These are phyloP conservation scores for Flaveria sonorensis DNA, from an alignment of 129 eudicot genomes.

Conservation along the genomic window DNA sequence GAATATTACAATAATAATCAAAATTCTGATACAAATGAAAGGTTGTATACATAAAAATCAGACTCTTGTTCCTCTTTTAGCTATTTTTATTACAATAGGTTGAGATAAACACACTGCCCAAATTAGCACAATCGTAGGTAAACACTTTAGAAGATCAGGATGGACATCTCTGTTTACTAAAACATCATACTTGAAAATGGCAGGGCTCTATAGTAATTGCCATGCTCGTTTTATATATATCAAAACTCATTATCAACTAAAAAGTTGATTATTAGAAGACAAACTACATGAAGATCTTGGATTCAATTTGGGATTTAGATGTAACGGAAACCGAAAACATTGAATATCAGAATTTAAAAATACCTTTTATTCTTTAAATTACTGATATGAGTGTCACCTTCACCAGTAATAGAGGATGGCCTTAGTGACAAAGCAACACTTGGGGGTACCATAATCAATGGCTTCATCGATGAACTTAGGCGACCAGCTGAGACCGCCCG, in stretches of 20 bases:
- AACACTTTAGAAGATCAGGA: background rate
- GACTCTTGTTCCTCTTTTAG: background rate
- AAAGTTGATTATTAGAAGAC: background rate
- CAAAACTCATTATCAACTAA: background rate
- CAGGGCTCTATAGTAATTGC: background rate
- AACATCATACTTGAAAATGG: background rate
- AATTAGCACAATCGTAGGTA: background rate
- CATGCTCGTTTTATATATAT: background rate
- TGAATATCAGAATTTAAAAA: background rate
- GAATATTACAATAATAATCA: background rate
- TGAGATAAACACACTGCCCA: background rate
- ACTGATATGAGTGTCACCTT: slow-evolving; percentile 43
- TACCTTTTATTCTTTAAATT: slow-evolving; percentile 62
- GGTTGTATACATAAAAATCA: background rate
- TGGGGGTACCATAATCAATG: slow-evolving; percentile 63
- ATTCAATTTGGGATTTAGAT: background rate
- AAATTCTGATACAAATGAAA: too few relatives aligned
- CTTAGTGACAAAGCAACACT: slow-evolving; percentile 53
- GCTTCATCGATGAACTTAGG: slow-evolving; percentile 48
- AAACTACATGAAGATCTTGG: background rate
- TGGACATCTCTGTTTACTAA: background rate
- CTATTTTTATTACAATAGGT: background rate
- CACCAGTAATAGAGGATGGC: slow-evolving; percentile 40
- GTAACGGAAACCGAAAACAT: background rate
- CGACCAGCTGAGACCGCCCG: slow-evolving; percentile 47